phyloP scores from a whole-genome alignment of 179 eudicot genomes.

The Spergularia azorica region DNA sequence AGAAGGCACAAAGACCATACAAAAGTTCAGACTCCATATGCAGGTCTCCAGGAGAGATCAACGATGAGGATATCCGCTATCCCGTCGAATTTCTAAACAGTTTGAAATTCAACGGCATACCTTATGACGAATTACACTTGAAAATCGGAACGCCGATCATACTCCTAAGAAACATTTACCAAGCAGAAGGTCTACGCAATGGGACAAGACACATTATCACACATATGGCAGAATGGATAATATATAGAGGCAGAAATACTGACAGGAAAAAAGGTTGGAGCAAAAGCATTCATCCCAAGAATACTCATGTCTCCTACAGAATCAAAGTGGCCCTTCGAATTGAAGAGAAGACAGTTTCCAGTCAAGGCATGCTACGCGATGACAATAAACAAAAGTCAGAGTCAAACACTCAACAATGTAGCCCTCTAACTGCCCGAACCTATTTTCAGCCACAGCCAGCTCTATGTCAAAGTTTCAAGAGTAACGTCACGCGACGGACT shows the following conservation, averaged over 20 bases:
- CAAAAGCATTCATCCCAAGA: neutral
- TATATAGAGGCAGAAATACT: neutral
- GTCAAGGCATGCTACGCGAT: constrained; percentile 11
- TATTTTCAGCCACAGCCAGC: neutral
- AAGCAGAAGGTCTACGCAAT: constrained; percentile 9
- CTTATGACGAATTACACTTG: neutral
- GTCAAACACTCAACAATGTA: constrained; percentile 2
- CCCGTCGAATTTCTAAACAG: neutral
- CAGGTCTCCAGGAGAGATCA: neutral
- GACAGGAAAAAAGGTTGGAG: neutral
- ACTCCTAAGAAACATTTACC: constrained; percentile 6
- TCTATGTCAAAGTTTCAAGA: neutral
- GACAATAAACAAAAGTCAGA: constrained; percentile 7
- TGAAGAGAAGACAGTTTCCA: neutral
- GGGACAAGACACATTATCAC: constrained; percentile 16
- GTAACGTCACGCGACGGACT: neutral
- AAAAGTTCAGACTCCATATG: neutral
- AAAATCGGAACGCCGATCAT: constrained; percentile 10
- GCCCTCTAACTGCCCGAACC: constrained; percentile 2
- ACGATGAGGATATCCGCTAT: neutral
- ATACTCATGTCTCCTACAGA: neutral
- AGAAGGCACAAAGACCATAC: neutral
- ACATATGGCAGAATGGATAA: neutral
- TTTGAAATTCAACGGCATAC: neutral
- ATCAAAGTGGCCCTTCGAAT: neutral